Evolutionary conservation across 495 filamentous ascomycete species (phyloP), one percentile per base, ranked within the genome.

Genomic region (Viridothelium virens): DNA sequence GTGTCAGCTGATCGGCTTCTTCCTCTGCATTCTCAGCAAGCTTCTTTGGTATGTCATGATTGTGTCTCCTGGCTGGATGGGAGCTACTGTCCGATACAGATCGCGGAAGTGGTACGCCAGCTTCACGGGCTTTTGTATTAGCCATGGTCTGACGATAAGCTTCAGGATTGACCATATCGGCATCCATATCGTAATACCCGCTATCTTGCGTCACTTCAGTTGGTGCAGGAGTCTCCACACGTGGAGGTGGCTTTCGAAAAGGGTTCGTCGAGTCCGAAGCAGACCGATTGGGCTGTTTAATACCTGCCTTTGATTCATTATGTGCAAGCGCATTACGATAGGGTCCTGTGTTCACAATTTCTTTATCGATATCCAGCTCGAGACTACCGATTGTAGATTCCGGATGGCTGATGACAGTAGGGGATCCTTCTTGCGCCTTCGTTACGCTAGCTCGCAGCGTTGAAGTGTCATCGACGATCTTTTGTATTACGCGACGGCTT

Each of bases 391-490:
- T 65, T 1, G 77, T 70, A 14, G 70, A 72, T 44, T 70, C 68
- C 11, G 72, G 74, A 41, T 74, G 70, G 50, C 70, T 77, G 44
- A 77, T 75, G 47, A 77, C 67, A 4, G 74, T 76, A n/a, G 69
- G 68, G 36, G 68, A 70, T 56, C 66, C 68, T 12, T 70, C 66
- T 34, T 73, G 72, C 37, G 77, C 78, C 39, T 61, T 65, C 38
- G 73, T 77, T 47, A 68, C 69, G 39, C 70, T 72, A 33, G 76
- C 74, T 34, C 75, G 71, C 18, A 80, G 72, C 1, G 78, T 78
- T 33, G 70, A 72, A 36, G 78, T 77, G 68, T 81, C 79, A 65
- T 78, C 76, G 6, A 70, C 75, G 38, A 78, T 74, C 64, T 74
- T 77, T 44, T 75, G 67, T 16, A 81, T 78, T 37, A 81, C 77